Base-by-base conservation (phyloP, 2,329 filamentous ascomycete genomes). In the Penicillium brevicompactum region DNA sequence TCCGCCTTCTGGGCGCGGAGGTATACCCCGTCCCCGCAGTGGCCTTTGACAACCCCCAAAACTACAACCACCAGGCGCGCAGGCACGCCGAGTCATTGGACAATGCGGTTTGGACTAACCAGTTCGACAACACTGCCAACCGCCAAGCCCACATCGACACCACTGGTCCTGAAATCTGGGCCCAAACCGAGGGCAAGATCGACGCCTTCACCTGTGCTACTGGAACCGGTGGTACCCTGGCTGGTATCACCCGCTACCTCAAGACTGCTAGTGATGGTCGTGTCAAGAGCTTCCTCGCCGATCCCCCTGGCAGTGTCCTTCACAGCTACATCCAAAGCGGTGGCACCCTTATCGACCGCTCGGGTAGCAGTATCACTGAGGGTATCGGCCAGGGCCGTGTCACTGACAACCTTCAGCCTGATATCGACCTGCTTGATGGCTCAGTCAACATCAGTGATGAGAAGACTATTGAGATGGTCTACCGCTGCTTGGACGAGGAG, bases 121-220 rank as follows among this genome's bases (percentile, higher is more conserved):
- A 99, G 78, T 99, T 99, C 77, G 94, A 99, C 74, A 99, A 99
- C 79, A 87, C 83, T 49, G 94, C 94, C 50, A 99, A 99, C 77
- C 84, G 94, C 49, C 87, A 90, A 69, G 94, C 94, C 46, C 94
- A 99, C 73, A 88, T 97, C 65, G 93, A 97, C 80, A 97, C 93
- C 2, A 99, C 94, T 0, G 94, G 94, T 0, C 94, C 94, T 0
- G 94, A 99, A 77, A 96, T 99, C 71, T 99, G 94, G 94, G 80
- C 87, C 27, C 94, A 99, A 81, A 97, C 94, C 0, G 77, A 72
- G 2, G 93, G 94, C 34, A 87, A 87, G 61, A 77, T 99, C 21
- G 92, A 97, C 73, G 94, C 92, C 4, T 99, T 99, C 69, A 97
- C 92, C 2, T 97, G 93, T 75, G 89, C 92, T 2, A 97, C 93